Percentiles rank a stretch among this genome's conserved stretches.
Evolutionary conservation across 345 rosid genomes (phyloP).

Genomic region (Nephelium lappaceum): DNA sequence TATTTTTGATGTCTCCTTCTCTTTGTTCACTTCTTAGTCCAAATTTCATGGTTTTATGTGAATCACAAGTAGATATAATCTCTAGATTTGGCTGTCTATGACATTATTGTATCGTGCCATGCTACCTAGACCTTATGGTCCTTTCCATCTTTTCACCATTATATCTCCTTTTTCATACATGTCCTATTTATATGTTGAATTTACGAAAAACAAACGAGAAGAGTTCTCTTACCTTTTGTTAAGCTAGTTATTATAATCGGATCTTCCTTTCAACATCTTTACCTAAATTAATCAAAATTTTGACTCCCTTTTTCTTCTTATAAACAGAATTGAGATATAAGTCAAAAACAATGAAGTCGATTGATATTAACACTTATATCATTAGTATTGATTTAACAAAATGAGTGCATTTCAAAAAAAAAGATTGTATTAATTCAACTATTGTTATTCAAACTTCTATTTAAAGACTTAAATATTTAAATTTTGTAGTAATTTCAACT

Average conservation of each 20-base stretch:
- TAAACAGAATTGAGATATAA: neutral
- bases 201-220: no score
- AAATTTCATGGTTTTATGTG: constrained; percentile 5
- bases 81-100: constrained; percentile 20
- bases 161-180: neutral
- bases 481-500: neutral
- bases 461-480: no score
- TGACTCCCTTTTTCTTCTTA: neutral
- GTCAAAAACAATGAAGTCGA: neutral
- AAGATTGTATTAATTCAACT: no score
- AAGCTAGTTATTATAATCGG: neutral
- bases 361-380: no score
- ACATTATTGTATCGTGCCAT: neutral
- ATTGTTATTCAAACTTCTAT: no score
- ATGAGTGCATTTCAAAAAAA: no score
- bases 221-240: no score
- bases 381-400: no score
- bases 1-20: constrained; percentile 28
- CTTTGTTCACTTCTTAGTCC: constrained; percentile 30
- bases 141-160: neutral
- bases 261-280: neutral
- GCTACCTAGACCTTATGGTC: neutral
- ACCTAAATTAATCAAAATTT: neutral
- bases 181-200: neutral
- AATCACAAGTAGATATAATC: constrained; percentile 5